Evolutionary conservation across 2,329 filamentous ascomycete genomes (phyloP).

Genomic region (Nigrospora osmanthi): DNA sequence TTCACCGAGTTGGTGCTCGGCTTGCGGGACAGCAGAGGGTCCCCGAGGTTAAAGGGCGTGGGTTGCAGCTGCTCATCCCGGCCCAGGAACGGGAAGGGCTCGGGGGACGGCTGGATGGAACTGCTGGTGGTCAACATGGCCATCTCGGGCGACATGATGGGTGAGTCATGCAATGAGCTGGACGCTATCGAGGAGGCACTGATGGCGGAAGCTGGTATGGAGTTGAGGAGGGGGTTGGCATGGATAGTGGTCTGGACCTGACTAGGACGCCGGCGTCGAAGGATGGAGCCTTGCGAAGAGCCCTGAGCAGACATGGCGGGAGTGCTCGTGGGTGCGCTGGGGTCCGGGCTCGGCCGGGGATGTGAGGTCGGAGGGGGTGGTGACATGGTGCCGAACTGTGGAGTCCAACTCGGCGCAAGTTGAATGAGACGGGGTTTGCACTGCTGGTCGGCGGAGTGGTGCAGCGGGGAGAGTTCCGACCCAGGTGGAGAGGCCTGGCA

Average conservation of each 20-base stretch:
- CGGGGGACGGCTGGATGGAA: slow-evolving; percentile 61
- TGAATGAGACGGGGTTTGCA: slow-evolving; percentile 7
- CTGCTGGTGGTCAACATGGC: slow-evolving; percentile 48
- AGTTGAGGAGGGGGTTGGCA: slow-evolving; percentile 26
- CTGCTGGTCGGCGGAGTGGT: slow-evolving; percentile 13
- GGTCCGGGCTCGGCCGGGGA: slow-evolving; percentile 19
- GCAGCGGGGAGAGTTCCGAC: slow-evolving; percentile 12
- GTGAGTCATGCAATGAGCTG: slow-evolving; percentile 47
- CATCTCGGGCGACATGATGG: slow-evolving; percentile 47
- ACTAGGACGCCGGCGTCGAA: slow-evolving; percentile 35
- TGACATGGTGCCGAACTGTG: slow-evolving; percentile 20
- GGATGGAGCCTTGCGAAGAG: slow-evolving; percentile 27
- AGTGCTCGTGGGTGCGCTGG: slow-evolving; percentile 20
- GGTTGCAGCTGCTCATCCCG: slow-evolving; percentile 45
- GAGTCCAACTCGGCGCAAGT: slow-evolving; percentile 15
- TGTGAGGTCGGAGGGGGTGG: slow-evolving; percentile 22
- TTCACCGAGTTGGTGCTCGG: slow-evolving; percentile 56
- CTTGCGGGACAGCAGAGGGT: slow-evolving; percentile 56
- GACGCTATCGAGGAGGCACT: slow-evolving; percentile 50
- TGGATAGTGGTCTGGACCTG: slow-evolving; percentile 39
- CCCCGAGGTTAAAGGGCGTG: slow-evolving; percentile 61
- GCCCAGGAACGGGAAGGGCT: slow-evolving; percentile 40
- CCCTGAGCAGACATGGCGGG: slow-evolving; percentile 34
- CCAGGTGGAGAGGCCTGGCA: slow-evolving; percentile 3
- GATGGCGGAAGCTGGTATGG: slow-evolving; percentile 42